Conservation (phyloP, 1,139 yeast genomes). For the Komagataea norvegica region DNA sequence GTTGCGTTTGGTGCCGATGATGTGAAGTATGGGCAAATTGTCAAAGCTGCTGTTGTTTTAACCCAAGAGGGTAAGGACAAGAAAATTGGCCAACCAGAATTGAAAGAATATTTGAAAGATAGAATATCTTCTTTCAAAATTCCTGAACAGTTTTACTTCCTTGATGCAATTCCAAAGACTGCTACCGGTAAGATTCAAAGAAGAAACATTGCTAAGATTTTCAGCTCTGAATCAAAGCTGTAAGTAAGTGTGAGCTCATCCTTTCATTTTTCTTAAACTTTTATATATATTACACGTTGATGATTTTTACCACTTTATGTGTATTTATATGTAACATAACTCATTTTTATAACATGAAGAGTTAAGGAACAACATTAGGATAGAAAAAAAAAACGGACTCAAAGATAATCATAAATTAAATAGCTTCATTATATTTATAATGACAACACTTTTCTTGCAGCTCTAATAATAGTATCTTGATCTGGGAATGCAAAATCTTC, state of each 20-base stretch:
- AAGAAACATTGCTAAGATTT: conserved; percentile 47
- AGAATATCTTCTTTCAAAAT: conserved; percentile 52
- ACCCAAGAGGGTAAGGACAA: conserved; percentile 32
- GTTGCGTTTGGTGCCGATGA: conserved; percentile 63
- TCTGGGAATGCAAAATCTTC: conserved; percentile 99
- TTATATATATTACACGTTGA: too few relatives aligned
- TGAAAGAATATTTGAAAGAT: conserved; percentile 39
- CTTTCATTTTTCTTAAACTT: too few relatives aligned
- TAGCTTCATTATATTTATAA: conserved; percentile 34
- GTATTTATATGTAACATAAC: not conserved
- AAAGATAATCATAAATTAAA: too few relatives aligned
- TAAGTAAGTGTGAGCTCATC: too few relatives aligned
- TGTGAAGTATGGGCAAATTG: conserved; percentile 60
- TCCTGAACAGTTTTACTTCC: conserved; percentile 51
- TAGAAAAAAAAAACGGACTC: too few relatives aligned
- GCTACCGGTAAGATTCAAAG: conserved; percentile 71
- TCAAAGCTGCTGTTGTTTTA: conserved; percentile 59
- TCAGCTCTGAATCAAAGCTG: conserved; percentile 35
- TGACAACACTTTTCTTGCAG: conserved; percentile 84
- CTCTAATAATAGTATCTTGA: conserved; percentile 83
- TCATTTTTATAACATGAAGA: too few relatives aligned
- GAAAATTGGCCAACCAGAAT: conserved; percentile 37
- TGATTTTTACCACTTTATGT: too few relatives aligned
- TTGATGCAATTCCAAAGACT: conserved; percentile 61
- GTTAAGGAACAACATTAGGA: too few relatives aligned